Evolutionary conservation across 2,329 filamentous ascomycete genomes (phyloP).

Genomic region (Teratosphaeria epicoccoides): DNA sequence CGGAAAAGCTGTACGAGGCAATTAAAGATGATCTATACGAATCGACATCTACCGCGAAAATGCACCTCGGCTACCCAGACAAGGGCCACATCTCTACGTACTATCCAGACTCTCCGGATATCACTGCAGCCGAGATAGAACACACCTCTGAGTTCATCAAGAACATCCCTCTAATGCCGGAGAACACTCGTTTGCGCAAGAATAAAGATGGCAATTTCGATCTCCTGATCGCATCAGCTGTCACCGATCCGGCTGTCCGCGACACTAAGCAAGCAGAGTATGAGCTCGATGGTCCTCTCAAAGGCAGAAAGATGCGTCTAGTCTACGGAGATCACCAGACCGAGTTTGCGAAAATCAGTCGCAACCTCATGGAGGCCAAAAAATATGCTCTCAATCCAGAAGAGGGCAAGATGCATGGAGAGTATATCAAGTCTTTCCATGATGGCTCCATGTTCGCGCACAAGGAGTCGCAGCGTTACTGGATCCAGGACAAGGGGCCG

Average conservation of each 20-base stretch:
- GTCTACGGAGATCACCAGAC: constrained; percentile 37
- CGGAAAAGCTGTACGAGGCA: constrained; percentile 31
- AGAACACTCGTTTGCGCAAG: constrained; percentile 41
- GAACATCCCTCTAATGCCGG: constrained; percentile 37
- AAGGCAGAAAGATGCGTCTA: constrained; percentile 37
- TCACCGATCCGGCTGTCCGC: constrained; percentile 29
- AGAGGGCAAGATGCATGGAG: constrained; percentile 34
- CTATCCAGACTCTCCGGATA: constrained; percentile 39
- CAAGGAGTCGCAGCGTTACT: constrained; percentile 41
- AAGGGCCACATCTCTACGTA: constrained; percentile 40
- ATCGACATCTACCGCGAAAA: constrained; percentile 29
- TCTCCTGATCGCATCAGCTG: constrained; percentile 39
- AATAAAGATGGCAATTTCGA: constrained; percentile 34
- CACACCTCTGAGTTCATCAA: constrained; percentile 36
- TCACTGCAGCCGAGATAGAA: constrained; percentile 39
- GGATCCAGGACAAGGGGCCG: constrained; percentile 44
- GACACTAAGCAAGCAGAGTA: constrained; percentile 37
- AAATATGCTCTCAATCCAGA: constrained; percentile 38
- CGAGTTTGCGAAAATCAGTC: constrained; percentile 38
- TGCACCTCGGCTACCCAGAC: constrained; percentile 42
- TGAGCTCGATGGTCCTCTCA: constrained; percentile 31
- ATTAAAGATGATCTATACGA: constrained; percentile 38
- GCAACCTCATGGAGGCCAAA: constrained; percentile 36
- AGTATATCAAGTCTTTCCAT: constrained; percentile 41
- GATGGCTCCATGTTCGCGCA: constrained; percentile 42